Conservation (phyloP, 169 alveolate genomes). For the Cryptosporidium bovis region DNA sequence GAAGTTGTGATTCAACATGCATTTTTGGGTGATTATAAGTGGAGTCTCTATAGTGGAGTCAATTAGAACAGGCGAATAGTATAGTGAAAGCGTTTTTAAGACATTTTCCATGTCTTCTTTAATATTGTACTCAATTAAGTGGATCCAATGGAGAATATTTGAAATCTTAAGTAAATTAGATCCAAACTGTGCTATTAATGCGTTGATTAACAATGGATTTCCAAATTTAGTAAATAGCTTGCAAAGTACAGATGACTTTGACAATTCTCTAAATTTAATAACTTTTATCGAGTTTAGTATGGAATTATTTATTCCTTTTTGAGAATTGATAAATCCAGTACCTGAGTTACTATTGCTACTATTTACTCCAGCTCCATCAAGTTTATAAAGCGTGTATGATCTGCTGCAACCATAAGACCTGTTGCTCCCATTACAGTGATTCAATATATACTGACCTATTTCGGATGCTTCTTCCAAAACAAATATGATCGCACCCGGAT, state of each 20-base stretch:
- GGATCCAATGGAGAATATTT: constrained; percentile 44
- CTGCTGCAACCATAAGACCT: constrained; percentile 18
- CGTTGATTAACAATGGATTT: constrained; percentile 1
- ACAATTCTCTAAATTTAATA: constrained; percentile 1
- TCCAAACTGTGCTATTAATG: constrained; percentile 40
- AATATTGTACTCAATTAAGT: not conserved
- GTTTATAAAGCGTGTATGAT: constrained; percentile 26
- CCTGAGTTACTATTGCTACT: not conserved
- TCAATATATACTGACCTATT: constrained; percentile 33
- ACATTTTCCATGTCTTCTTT: constrained; percentile 6
- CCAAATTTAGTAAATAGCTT: constrained; percentile 20
- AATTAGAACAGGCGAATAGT: constrained; percentile 40
- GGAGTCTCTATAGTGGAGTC: constrained; percentile 41
- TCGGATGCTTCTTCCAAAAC: constrained; percentile 63
- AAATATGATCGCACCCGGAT: constrained; percentile 57
- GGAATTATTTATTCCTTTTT: constrained; percentile 1
- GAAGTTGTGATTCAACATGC: constrained; percentile 26
- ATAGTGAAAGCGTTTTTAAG: constrained; percentile 12
- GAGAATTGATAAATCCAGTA: not conserved
- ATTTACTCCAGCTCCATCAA: not conserved
- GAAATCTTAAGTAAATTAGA: constrained; percentile 43
- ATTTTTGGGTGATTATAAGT: constrained; percentile 35
- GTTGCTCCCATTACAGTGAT: constrained; percentile 21
- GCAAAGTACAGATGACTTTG: constrained; percentile 48
- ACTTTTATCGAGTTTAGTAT: constrained; percentile 18